Evolutionary conservation across 192 early-diverging fungal species (phyloP).

Genomic region (Chytriomyces confervae): DNA sequence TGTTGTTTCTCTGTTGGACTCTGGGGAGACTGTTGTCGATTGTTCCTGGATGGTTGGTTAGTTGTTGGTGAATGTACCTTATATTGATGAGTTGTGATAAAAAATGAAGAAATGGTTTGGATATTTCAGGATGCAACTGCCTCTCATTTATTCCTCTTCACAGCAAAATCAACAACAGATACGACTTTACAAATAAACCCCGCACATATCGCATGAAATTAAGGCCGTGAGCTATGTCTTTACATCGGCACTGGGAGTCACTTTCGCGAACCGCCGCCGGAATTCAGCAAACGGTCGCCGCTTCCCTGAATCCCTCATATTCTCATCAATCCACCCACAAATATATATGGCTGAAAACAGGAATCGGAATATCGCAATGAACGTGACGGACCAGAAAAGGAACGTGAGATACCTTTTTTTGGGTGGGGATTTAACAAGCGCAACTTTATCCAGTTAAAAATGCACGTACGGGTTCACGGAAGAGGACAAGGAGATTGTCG

Average conservation of each 20-base stretch:
- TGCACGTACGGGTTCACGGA: conserved; percentile 52
- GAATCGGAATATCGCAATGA: conserved; percentile 44
- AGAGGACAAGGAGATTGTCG: conserved; percentile 14
- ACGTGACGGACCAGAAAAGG: conserved; percentile 70
- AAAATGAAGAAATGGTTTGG: too few relatives aligned
- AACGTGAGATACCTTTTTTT: conserved; percentile 68
- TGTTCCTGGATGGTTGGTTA: too few relatives aligned
- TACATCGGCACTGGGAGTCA: neutral
- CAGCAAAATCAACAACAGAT: too few relatives aligned
- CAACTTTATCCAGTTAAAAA: conserved; percentile 38
- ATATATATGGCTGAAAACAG: conserved; percentile 43
- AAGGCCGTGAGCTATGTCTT: too few relatives aligned
- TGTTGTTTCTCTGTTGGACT: too few relatives aligned
- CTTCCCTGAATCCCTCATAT: conserved; percentile 12
- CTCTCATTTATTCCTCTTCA: too few relatives aligned
- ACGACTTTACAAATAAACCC: too few relatives aligned
- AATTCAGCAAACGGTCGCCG: conserved; percentile 5
- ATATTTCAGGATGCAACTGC: too few relatives aligned
- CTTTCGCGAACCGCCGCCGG: neutral
- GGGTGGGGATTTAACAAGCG: conserved; percentile 41
- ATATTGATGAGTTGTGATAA: too few relatives aligned
- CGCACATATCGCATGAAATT: too few relatives aligned
- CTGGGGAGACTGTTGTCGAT: too few relatives aligned
- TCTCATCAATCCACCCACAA: conserved; percentile 39
- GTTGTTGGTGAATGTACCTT: too few relatives aligned